These are phyloP conservation scores for Scheffersomyces cryptocercus DNA, from an alignment of 1,139 yeast species.

Conservation along the genomic window DNA sequence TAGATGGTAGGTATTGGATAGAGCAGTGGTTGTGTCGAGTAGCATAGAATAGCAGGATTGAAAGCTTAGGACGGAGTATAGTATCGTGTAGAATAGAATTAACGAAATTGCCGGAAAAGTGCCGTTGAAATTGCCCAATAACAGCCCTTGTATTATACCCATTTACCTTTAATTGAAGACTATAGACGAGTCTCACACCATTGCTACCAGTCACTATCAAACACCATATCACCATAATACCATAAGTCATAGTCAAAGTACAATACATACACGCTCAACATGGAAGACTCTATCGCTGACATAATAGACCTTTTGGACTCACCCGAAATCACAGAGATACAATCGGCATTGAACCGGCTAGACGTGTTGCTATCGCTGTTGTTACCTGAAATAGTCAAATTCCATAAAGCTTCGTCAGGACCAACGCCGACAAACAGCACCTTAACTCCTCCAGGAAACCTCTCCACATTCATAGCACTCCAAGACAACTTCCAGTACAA, in stretches of 20 bases:
- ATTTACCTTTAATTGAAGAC: too few species aligned
- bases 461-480: slow-evolving; percentile 43
- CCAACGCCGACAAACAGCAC: slow-evolving; percentile 9
- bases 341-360: slow-evolving; percentile 16
- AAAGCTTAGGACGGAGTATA: too few species aligned
- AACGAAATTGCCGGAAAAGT: too few species aligned
- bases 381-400: slow-evolving; percentile 24
- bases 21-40: too few species aligned
- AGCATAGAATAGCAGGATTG: too few species aligned
- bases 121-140: too few species aligned
- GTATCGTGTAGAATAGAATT: too few species aligned
- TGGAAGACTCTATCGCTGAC: slow-evolving; percentile 16
- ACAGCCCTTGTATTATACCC: too few species aligned
- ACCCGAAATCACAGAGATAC: slow-evolving; percentile 7
- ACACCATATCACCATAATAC: background rate
- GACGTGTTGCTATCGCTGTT: slow-evolving; percentile 20
- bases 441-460: slow-evolving; percentile 1
- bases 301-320: slow-evolving; percentile 20
- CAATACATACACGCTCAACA: background rate
- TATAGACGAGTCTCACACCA: background rate
- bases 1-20: too few species aligned
- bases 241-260: background rate
- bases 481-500: slow-evolving; percentile 58
- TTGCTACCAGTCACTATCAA: background rate
- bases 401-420: slow-evolving; percentile 16